phyloP scores from a whole-genome alignment of 768 basidiomycete species.

The Suillus lakei region DNA sequence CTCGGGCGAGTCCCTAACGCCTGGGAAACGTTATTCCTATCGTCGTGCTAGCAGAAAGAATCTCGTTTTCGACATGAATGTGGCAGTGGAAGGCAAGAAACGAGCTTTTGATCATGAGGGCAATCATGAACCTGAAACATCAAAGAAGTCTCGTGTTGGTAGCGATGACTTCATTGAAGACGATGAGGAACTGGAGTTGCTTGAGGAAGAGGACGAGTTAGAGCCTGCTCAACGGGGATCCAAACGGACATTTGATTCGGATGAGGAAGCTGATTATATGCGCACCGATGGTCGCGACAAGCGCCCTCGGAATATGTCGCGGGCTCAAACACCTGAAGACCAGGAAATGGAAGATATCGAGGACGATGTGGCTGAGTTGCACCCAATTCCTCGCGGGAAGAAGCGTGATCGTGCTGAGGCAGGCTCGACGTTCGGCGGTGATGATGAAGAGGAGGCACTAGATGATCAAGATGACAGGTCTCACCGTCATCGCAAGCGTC shows the following conservation, averaged over 20 bases:
- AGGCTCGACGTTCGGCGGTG: conserved; percentile 71
- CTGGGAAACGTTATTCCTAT: conserved; percentile 24
- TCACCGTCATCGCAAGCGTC: conserved; percentile 58
- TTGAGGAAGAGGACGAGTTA: conserved; percentile 33
- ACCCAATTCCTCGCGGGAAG: conserved; percentile 52
- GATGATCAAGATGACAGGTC: conserved; percentile 45
- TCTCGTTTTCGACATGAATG: conserved; percentile 25
- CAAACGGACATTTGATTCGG: conserved; percentile 53
- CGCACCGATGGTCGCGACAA: conserved; percentile 50
- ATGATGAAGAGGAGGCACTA: conserved; percentile 45
- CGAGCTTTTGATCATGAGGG: conserved; percentile 51
- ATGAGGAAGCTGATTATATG: conserved; percentile 46
- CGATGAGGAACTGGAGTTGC: conserved; percentile 51
- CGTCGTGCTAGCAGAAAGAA: conserved; percentile 39
- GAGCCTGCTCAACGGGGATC: conserved; percentile 43
- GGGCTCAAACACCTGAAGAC: conserved; percentile 43
- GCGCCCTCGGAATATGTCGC: conserved; percentile 58
- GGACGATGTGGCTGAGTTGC: conserved; percentile 47
- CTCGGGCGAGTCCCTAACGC: conserved; percentile 12
- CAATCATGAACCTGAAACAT: conserved; percentile 44
- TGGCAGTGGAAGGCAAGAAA: conserved; percentile 41
- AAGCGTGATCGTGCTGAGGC: conserved; percentile 81
- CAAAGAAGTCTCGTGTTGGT: conserved; percentile 60
- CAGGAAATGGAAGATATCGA: conserved; percentile 43
- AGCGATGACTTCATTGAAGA: conserved; percentile 52